A percentile compares a stretch with the other conserved stretches of the same genome.
These are phyloP conservation scores for Vinca major DNA, from an alignment of 305 asterid genomes.

Conservation along the genomic window DNA sequence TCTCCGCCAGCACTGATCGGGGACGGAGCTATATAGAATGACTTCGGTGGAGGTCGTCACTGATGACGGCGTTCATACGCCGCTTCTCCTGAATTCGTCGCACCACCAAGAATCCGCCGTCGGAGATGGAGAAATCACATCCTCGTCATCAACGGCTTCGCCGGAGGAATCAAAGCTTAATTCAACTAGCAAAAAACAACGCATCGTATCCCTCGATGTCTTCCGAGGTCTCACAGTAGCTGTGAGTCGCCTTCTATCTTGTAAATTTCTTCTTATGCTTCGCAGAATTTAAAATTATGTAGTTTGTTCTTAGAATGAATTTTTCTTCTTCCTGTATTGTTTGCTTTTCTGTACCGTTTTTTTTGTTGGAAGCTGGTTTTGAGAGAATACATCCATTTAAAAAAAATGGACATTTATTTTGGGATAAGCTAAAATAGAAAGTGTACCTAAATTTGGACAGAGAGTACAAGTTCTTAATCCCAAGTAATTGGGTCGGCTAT, in stretches of 20 bases:
- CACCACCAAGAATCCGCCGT: conserved; percentile 13
- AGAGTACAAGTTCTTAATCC: too few species aligned
- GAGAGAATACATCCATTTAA: too few species aligned
- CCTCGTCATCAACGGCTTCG: conserved; percentile 16
- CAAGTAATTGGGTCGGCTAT: too few species aligned
- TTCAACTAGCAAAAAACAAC: conserved; percentile 37
- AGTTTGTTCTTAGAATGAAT: neutral
- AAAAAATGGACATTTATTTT: too few species aligned
- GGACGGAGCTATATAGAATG: conserved; percentile 43
- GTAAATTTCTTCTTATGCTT: neutral
- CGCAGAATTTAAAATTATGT: neutral
- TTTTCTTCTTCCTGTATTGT: neutral
- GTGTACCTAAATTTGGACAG: too few species aligned
- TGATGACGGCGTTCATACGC: conserved; percentile 32
- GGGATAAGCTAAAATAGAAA: too few species aligned
- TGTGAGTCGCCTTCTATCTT: conserved; percentile 27
- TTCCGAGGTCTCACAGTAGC: conserved; percentile 81
- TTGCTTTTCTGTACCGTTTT: neutral
- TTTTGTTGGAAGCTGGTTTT: neutral
- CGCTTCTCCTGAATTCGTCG: conserved; percentile 27
- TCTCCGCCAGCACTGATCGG: conserved; percentile 16
- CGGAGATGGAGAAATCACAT: conserved; percentile 26
- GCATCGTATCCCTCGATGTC: conserved; percentile 69
- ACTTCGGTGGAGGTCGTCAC: conserved; percentile 40
- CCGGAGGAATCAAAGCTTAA: conserved; percentile 21